phyloP scores from a whole-genome alignment of 176 grass and related monocot species.

The Tuctoria greenei region DNA sequence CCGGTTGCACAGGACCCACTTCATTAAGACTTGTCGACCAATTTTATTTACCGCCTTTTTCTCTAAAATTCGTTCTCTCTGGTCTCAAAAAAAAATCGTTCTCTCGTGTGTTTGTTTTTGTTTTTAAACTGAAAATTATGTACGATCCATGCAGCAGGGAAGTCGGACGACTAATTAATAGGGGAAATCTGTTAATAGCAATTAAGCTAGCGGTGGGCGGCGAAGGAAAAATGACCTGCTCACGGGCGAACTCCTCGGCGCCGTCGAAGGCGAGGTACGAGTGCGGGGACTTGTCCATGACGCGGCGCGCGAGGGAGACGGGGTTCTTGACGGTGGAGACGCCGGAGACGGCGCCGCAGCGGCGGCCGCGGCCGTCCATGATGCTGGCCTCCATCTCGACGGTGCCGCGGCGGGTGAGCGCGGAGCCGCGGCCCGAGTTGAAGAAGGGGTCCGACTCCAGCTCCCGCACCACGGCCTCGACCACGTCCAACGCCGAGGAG shows the following conservation, averaged over 20 bases:
- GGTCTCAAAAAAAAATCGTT: too few species aligned
- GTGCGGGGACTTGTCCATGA: constrained; percentile 90
- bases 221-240: too few species aligned
- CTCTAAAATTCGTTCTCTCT: not conserved
- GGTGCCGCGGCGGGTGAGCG: constrained; percentile 71
- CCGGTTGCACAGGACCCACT: not conserved
- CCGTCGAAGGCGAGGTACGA: constrained; percentile 93
- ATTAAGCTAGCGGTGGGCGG: too few species aligned
- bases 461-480: constrained; percentile 75
- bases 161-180: too few species aligned
- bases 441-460: constrained; percentile 89
- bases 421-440: constrained; percentile 82
- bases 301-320: constrained; percentile 71
- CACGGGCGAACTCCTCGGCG: constrained; percentile 83
- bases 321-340: constrained; percentile 80
- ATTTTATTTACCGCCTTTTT: not conserved
- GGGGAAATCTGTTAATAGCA: too few species aligned
- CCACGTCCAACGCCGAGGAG: constrained; percentile 52
- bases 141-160: constrained; percentile 12
- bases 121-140: not conserved
- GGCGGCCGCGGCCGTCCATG: constrained; percentile 80
- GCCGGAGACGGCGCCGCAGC: constrained; percentile 89
- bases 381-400: constrained; percentile 99
- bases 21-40: not conserved
- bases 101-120: not conserved